A percentile compares a stretch with the other conserved stretches of the same genome.
phyloP scores from a whole-genome alignment of 352 stramenopile genomes.

The Plasmopara halstedii region DNA sequence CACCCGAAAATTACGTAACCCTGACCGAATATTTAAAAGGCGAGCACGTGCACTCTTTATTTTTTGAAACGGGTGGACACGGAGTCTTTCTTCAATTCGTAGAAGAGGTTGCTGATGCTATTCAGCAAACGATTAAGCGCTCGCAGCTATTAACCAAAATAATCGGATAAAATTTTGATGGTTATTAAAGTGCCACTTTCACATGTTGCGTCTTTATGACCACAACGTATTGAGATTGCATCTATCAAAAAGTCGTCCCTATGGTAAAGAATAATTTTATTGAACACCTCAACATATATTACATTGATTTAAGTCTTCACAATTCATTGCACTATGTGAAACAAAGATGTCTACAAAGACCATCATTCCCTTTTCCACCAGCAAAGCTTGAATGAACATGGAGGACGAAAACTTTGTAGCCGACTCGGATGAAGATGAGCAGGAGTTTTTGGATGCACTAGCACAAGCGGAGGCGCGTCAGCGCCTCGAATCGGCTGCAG shows the following conservation, averaged over 20 bases:
- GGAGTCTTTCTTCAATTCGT: slow-evolving; percentile 26
- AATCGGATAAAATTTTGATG: no score
- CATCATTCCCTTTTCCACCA: slow-evolving; percentile 9
- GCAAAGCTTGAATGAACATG: slow-evolving; percentile 18
- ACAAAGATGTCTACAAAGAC: no score
- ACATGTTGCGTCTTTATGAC: no score
- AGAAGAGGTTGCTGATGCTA: slow-evolving; percentile 25
- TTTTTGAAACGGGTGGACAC: slow-evolving; percentile 31
- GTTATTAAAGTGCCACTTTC: no score
- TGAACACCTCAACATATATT: no score
- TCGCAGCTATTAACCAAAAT: no score
- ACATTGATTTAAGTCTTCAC: no score
- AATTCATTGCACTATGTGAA: no score
- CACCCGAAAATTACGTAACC: slow-evolving; percentile 23
- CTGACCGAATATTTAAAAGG: slow-evolving; percentile 23
- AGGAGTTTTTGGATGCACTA: slow-evolving; percentile 13
- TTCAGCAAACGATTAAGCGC: slow-evolving; percentile 24
- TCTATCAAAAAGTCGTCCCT: no score
- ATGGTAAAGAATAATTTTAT: no score
- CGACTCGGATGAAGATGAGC: slow-evolving; percentile 43
- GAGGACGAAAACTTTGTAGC: slow-evolving; percentile 44
- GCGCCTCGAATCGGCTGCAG: not conserved
- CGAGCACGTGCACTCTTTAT: slow-evolving; percentile 20
- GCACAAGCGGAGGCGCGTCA: slow-evolving; percentile 2
- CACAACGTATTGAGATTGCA: no score